Base-by-base conservation (phyloP, 345 rosid species). In the Crucihimalaya himalaica region DNA sequence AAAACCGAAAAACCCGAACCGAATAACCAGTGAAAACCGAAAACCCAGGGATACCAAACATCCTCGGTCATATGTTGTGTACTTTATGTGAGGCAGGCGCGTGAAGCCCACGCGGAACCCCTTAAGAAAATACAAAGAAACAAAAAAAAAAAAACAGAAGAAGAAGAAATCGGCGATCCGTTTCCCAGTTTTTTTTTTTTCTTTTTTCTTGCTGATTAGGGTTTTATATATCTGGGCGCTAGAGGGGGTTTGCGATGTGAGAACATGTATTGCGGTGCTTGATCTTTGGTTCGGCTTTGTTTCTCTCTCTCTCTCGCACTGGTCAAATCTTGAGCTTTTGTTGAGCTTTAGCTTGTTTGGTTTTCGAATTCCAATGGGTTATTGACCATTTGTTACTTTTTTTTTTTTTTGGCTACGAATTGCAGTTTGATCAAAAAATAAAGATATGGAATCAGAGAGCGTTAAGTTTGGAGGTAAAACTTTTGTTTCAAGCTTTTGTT, bases 391-490 rank as follows among this genome's bases (percentile, higher is more conserved):
- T n/a, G n/a, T n/a, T n/a, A n/a, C n/a, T n/a, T n/a, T n/a, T n/a
- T 32, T 68, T 47, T 15, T 31, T 14, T 25, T 13, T 37, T 35
- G 4, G 39, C 21, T 19, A 29, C 35, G 53, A 53, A 40, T 32
- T 53, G 63, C 64, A 63, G 71, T 32, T 73, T 71, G 31, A 52
- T 50, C 35, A 13, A 13, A n/a, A n/a, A 27, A 21, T 40, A 32
- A 43, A 43, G 43, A 62, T 45, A 76, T 76, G 80, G 76, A 76
- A 35, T 56, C 80, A 55, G 80, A 76, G 20, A 70, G 47, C 31
- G 45, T 64, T 3, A 76, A 76, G 52, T 76, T 69, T 64, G 80
- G 80, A 63, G 80, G 80, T 76, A 63, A 27, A 27, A 23, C 19
- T 45, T 45, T 47, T 21, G 15, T 48, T 64, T 32, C 20, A 25